Conservation (phyloP, 2,329 filamentous ascomycete genomes). For the Cytospora chrysosperma region DNA sequence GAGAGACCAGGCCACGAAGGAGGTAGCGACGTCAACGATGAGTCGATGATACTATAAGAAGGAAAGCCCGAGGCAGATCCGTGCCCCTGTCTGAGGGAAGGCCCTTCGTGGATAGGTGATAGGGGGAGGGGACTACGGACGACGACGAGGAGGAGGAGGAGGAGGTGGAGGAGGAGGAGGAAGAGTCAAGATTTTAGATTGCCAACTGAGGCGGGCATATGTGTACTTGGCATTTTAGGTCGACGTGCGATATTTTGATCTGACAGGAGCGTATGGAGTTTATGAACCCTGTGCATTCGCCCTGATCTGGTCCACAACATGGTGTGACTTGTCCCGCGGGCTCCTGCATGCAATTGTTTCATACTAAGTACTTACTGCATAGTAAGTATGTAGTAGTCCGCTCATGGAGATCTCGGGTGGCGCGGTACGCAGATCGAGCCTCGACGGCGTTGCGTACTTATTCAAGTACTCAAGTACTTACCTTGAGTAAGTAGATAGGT, state of each 20-base stretch:
- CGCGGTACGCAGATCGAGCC: not conserved
- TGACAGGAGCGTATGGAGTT: slow-evolving; percentile 19
- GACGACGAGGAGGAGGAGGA: no score
- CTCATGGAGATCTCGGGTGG: not conserved
- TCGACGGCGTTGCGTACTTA: not conserved
- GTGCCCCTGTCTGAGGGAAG: not conserved
- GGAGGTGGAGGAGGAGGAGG: not conserved
- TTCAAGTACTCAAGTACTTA: no score
- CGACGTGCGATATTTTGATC: slow-evolving; percentile 15
- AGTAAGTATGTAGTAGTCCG: no score
- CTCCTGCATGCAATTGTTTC: not conserved
- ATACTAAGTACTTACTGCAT: no score
- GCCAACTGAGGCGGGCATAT: slow-evolving; percentile 17
- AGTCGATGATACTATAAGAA: not conserved
- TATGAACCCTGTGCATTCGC: slow-evolving; percentile 1
- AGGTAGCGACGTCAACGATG: not conserved
- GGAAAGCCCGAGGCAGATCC: not conserved
- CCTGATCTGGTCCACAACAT: not conserved
- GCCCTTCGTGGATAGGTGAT: no score
- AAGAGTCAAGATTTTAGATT: slow-evolving; percentile 5
- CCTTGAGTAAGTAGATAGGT: no score
- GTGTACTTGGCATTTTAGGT: slow-evolving; percentile 16
- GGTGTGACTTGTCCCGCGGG: not conserved
- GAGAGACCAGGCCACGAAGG: not conserved
- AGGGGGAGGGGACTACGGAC: not conserved